phyloP scores from a whole-genome alignment of 345 rosid species.

The Geranium rotundifolium region DNA sequence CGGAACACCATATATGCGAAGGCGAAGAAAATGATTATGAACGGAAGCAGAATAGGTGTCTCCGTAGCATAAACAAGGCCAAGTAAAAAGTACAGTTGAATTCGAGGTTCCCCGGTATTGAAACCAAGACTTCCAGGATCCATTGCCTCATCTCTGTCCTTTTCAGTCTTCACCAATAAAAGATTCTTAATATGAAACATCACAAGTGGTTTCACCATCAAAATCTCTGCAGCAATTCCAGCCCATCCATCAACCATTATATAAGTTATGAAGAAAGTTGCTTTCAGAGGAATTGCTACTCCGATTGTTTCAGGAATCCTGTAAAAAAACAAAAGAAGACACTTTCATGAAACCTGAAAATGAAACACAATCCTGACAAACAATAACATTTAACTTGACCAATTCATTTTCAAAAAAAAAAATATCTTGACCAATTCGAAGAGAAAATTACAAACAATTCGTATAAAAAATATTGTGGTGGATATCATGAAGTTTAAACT shows the following conservation, averaged over 20 bases:
- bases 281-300: constrained; percentile 75
- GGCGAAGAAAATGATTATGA: constrained; percentile 60
- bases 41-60: constrained; percentile 76
- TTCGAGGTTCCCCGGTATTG: constrained; percentile 85
- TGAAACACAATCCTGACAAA: background rate
- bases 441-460: background rate
- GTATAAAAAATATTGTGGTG: too few relatives aligned
- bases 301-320: constrained; percentile 82
- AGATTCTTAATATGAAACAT: constrained; percentile 76
- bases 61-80: constrained; percentile 85
- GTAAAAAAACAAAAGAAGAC: constrained; percentile 9
- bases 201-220: constrained; percentile 73
- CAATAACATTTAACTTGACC: background rate
- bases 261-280: constrained; percentile 90
- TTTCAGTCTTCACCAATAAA: constrained; percentile 90
- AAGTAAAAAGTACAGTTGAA: constrained; percentile 79
- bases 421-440: background rate
- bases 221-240: constrained; percentile 80
- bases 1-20: constrained; percentile 76
- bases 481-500: too few relatives aligned
- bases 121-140: constrained; percentile 87
- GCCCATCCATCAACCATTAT: constrained; percentile 99
- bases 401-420: too few relatives aligned
- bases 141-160: constrained; percentile 90
- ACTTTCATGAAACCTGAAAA: background rate